Evolutionary conservation across 2,329 filamentous ascomycete species (phyloP).

Genomic region (Coniochaeta ligniaria): DNA sequence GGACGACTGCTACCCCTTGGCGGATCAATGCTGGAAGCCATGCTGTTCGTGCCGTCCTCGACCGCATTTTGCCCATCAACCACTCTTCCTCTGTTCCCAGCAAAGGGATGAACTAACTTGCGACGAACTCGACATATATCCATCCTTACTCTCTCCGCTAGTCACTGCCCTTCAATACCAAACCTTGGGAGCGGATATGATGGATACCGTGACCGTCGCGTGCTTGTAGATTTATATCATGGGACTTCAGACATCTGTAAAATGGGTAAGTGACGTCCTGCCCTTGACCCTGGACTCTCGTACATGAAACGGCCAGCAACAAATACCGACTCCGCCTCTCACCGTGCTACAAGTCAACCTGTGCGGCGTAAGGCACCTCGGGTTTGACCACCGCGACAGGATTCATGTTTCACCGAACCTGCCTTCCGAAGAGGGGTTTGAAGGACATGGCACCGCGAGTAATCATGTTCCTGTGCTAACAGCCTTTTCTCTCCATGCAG

Average conservation of each 20-base stretch:
- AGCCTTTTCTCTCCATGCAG: slow-evolving; percentile 23
- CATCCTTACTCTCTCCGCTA: background rate
- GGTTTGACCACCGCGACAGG: background rate
- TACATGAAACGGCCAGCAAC: background rate
- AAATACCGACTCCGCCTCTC: background rate
- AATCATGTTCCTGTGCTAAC: slow-evolving; percentile 5
- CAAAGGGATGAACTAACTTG: background rate
- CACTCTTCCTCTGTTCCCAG: background rate
- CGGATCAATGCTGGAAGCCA: background rate
- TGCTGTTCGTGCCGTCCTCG: background rate
- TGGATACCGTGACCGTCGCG: slow-evolving; percentile 3
- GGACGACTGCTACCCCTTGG: background rate
- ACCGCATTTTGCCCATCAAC: background rate
- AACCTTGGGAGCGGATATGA: background rate
- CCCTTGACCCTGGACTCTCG: background rate
- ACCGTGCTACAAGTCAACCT: background rate
- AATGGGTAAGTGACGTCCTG: slow-evolving; percentile 17
- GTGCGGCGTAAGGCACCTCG: background rate
- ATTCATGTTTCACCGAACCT: background rate
- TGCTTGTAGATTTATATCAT: slow-evolving; percentile 11
- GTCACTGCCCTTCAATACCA: background rate
- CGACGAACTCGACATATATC: background rate
- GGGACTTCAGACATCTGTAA: slow-evolving; percentile 14
- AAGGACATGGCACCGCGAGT: background rate
- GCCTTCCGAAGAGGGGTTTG: background rate